Conservation (phyloP, 352 stramenopile species). For the Pythium scleroteichum region DNA sequence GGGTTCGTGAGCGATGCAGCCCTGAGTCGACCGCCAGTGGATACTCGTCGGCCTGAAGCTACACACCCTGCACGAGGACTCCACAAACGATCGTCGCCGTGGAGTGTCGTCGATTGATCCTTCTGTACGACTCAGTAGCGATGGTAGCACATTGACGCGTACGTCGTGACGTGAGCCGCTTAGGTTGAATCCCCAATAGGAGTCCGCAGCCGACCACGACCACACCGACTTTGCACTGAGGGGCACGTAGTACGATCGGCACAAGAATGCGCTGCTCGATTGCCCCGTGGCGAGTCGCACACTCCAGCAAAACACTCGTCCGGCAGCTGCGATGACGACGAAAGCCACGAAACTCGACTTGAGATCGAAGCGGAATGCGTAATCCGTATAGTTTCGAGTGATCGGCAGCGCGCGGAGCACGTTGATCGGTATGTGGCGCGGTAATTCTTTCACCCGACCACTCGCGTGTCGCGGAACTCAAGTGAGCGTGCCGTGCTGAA, state of each 20-base stretch:
- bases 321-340: background rate
- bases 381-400: conserved; percentile 2
- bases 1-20: conserved; percentile 11
- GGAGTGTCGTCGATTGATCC: too few species aligned
- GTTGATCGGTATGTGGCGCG: background rate
- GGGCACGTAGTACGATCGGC: conserved; percentile 21
- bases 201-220: conserved; percentile 1
- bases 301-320: background rate
- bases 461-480: conserved; percentile 20
- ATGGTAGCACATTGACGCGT: background rate
- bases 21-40: conserved; percentile 16
- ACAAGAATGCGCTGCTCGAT: conserved; percentile 1
- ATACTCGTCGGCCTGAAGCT: conserved; percentile 1
- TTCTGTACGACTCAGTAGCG: too few species aligned
- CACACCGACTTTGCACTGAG: conserved; percentile 3
- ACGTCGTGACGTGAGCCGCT: background rate
- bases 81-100: background rate
- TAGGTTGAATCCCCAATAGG: conserved; percentile 14
- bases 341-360: background rate
- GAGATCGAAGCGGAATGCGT: conserved; percentile 8
- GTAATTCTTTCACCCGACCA: conserved; percentile 7
- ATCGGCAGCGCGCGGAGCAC: background rate
- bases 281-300: background rate
- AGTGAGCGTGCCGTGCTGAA: conserved; percentile 10
- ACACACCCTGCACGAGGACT: background rate